Percentiles rank a stretch among this genome's conserved stretches.
phyloP scores from a whole-genome alignment of 331 rosid species.

The Quercus tomentella region DNA sequence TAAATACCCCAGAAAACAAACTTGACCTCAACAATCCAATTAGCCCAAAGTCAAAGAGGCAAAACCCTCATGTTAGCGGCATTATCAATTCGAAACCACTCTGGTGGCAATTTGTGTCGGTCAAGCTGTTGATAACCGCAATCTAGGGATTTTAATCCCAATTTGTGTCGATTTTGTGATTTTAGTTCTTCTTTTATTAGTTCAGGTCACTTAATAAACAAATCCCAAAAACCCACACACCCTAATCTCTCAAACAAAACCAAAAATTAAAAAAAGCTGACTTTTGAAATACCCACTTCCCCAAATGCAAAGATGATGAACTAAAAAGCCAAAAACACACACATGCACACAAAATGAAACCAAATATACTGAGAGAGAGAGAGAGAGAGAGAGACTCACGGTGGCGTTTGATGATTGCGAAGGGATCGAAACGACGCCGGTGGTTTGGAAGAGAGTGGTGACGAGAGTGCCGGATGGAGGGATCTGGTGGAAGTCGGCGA shows the following conservation, averaged over 20 bases:
- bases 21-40: too few species aligned
- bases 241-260: background rate
- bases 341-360: background rate
- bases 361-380: background rate
- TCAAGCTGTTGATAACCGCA: too few species aligned
- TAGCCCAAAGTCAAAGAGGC: too few species aligned
- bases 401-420: conserved; percentile 36
- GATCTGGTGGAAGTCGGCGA: conserved; percentile 62
- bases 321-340: background rate
- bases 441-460: conserved; percentile 79
- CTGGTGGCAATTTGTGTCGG: too few species aligned
- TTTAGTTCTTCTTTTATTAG: too few species aligned
- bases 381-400: conserved; percentile 51
- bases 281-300: background rate
- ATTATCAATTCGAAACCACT: too few species aligned
- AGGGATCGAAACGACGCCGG: conserved; percentile 71
- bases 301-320: background rate
- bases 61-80: too few species aligned
- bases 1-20: too few species aligned
- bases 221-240: too few species aligned
- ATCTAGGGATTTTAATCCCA: too few species aligned
- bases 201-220: too few species aligned
- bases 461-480: conserved; percentile 84
- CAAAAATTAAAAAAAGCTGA: background rate
- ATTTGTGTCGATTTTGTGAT: too few species aligned